Base-by-base conservation (phyloP, 2,329 filamentous ascomycete species). In the Hypoxylon sp. region DNA sequence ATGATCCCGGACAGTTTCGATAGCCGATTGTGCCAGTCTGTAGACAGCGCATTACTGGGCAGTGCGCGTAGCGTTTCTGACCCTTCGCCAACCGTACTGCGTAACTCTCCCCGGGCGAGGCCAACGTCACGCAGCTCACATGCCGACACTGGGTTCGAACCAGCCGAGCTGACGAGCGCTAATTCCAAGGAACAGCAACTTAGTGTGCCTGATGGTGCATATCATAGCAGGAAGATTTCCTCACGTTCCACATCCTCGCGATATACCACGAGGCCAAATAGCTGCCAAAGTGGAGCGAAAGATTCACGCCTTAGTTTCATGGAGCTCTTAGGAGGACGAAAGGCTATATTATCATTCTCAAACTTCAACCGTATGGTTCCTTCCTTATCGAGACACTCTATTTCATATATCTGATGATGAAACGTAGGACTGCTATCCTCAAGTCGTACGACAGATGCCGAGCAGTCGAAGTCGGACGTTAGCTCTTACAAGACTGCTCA, bases 401-500 rank as follows among this genome's bases (percentile, higher is more conserved):
- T 4, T 17, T 35, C 5, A 17, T 3, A 15, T 35, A 17, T 51
- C 35, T 48, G 48, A 57, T n/a, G 6, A 33, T 47, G 3, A n/a
- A 17, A 17, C 31, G 9, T 51, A 70, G 67, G 62, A 5, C 37
- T 59, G 8, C 47, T 57, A 46, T 60, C 49, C 20, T 54, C 61
- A 11, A 66, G 61, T 31, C 49, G 50, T 10, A 31, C 42, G 24
- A 64, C 62, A 3, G 58, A 62, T 17, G 60, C 56, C 20, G 64
- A 69, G 31, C 63, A 63, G 27, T 71, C 70, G 31, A 64, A 62
- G 24, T 71, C 70, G 24, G 69, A 66, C 5, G 47, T 53, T 17
- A 71, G 67, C 38, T 72, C 69, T 6, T 72, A 72, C 47, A 67
- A 62, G 50, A 72, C 70, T 26, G 70, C 68, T 26, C 59, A 56